These are phyloP conservation scores for Camelina laxa DNA, from an alignment of 345 rosid species.

Conservation along the genomic window DNA sequence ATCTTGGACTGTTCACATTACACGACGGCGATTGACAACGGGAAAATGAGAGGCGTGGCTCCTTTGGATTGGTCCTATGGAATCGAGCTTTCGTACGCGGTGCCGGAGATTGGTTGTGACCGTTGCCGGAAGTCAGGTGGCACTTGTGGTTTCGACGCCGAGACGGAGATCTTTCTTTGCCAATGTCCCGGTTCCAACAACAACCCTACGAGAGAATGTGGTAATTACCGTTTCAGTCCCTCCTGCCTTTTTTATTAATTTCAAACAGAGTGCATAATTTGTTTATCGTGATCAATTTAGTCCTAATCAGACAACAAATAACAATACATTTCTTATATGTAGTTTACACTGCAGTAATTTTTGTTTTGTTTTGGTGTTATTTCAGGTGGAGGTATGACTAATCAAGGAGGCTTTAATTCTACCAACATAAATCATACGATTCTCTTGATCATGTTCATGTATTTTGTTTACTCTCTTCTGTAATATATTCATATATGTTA, in stretches of 20 bases:
- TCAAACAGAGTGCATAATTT: background rate
- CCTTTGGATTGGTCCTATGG: constrained; percentile 92
- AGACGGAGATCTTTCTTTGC: constrained; percentile 65
- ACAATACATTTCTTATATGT: too few species aligned
- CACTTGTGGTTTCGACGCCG: constrained; percentile 80
- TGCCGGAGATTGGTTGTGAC: constrained; percentile 76
- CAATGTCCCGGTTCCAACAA: constrained; percentile 63
- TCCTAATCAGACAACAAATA: background rate
- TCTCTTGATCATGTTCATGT: constrained; percentile 24
- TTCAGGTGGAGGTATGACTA: constrained; percentile 34
- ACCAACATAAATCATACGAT: background rate
- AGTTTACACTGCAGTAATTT: too few species aligned
- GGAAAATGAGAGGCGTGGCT: constrained; percentile 55
- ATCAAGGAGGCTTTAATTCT: constrained; percentile 26
- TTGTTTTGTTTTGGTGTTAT: too few species aligned
- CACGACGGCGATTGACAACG: constrained; percentile 56
- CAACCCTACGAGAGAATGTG: constrained; percentile 77
- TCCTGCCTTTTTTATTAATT: background rate
- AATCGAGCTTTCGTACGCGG: constrained; percentile 63
- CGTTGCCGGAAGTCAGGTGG: constrained; percentile 79
- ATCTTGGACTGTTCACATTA: constrained; percentile 90
- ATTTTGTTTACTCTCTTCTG: background rate
- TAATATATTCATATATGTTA: constrained; percentile 15
- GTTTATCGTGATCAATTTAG: background rate
- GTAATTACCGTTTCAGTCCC: constrained; percentile 46